A percentile compares a stretch with the other conserved stretches of the same genome.
Evolutionary conservation across 306 rosid genomes (phyloP).

Genomic region (Trichosanthes cucumerina): DNA sequence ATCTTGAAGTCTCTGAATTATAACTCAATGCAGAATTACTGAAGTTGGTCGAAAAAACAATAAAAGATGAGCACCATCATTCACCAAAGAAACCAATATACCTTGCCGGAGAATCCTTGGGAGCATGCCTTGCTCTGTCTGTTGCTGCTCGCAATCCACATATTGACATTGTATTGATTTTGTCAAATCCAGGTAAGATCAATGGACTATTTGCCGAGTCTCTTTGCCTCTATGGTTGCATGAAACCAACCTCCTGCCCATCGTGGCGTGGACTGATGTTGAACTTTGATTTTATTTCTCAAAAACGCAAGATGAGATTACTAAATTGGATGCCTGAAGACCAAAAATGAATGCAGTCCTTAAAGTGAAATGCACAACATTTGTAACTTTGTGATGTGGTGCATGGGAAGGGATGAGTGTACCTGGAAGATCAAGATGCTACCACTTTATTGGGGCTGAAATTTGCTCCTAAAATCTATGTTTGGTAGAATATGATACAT

Average conservation of each 20-base stretch:
- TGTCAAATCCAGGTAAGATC: slow-evolving; percentile 68
- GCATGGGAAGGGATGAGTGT: neutral
- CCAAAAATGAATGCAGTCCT: neutral
- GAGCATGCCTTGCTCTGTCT: slow-evolving; percentile 79
- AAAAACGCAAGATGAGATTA: neutral
- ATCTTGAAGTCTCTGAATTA: neutral
- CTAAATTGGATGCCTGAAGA: neutral
- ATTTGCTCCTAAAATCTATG: neutral
- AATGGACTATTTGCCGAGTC: neutral
- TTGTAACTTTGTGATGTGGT: slow-evolving; percentile 1
- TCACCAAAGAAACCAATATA: slow-evolving; percentile 73
- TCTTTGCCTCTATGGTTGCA: neutral
- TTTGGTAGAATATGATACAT: neutral
- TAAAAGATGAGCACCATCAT: slow-evolving; percentile 37
- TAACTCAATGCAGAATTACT: slow-evolving; percentile 38
- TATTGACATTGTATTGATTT: slow-evolving; percentile 70
- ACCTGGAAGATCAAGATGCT: neutral
- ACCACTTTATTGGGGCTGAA: neutral
- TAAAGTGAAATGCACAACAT: neutral
- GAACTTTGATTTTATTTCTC: neutral
- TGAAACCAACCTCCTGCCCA: neutral
- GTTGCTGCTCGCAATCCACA: slow-evolving; percentile 72
- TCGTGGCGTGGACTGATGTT: neutral
- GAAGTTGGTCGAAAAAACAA: slow-evolving; percentile 57
- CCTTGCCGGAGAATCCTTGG: slow-evolving; percentile 75